A percentile compares a stretch with the other conserved stretches of the same genome.
Evolutionary conservation across 208 protist genomes (phyloP).

Genomic region (Zelonia costaricensis): DNA sequence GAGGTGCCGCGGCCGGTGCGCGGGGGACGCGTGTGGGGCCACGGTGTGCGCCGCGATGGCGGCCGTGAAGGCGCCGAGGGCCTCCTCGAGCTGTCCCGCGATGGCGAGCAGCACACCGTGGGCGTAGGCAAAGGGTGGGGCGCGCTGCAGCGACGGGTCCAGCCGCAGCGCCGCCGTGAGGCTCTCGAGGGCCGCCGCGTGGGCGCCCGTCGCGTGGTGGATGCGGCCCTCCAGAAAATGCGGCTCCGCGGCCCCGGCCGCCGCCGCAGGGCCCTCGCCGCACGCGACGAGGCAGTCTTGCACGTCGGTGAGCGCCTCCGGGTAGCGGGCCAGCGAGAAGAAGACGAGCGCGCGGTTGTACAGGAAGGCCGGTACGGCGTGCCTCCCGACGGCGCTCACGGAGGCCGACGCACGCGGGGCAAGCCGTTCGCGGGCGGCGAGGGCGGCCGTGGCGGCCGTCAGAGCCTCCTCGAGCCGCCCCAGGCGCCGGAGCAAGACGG

Average conservation of each 20-base stretch:
- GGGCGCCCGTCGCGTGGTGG: conserved; percentile 56
- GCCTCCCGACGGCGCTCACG: conserved; percentile 6
- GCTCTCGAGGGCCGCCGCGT: conserved; percentile 51
- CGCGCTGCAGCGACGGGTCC: conserved; percentile 38
- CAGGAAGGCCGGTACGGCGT: conserved; percentile 35
- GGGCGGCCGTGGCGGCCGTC: conserved; percentile 18
- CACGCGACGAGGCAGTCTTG: conserved; percentile 36
- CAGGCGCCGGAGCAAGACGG: conserved; percentile 24
- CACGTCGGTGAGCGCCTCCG: conserved; percentile 45
- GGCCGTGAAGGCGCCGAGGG: conserved; percentile 40
- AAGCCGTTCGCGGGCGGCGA: not conserved
- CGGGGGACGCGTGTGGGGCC: not conserved
- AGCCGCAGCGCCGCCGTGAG: conserved; percentile 52
- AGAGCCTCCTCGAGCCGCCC: conserved; percentile 23
- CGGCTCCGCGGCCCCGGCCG: conserved; percentile 36
- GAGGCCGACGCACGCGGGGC: not conserved
- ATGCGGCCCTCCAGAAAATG: conserved; percentile 84
- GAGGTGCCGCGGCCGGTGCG: not conserved
- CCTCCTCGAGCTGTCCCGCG: conserved; percentile 28
- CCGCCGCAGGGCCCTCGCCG: not conserved
- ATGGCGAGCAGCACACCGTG: conserved; percentile 51
- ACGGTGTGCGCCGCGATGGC: conserved; percentile 41
- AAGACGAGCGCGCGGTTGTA: conserved; percentile 57
- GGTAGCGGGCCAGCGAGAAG: conserved; percentile 35
- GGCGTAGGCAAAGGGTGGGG: conserved; percentile 46